phyloP scores from a whole-genome alignment of 2,329 filamentous ascomycete genomes.

The Microascus cirrosus region DNA sequence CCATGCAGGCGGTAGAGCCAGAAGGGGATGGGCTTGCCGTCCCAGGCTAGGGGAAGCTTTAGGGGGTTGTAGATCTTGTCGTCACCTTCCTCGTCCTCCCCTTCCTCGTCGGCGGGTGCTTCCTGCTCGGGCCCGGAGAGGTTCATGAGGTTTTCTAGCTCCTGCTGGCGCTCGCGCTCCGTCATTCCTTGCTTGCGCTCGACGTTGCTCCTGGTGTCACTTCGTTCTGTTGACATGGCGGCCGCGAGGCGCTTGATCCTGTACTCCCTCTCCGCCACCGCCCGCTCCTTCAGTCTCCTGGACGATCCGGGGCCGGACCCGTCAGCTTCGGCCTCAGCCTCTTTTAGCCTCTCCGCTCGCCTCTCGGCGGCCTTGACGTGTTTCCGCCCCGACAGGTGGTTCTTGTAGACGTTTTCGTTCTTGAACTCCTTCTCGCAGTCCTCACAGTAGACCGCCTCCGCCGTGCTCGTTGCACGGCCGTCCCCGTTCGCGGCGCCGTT shows the following conservation, averaged over 20 bases:
- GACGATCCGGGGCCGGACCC: conserved; percentile 21
- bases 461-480: conserved; percentile 19
- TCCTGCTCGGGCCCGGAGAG: conserved; percentile 19
- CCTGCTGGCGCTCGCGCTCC: conserved; percentile 86
- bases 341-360: conserved; percentile 33
- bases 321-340: conserved; percentile 15
- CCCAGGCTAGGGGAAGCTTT: conserved; percentile 92
- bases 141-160: conserved; percentile 74
- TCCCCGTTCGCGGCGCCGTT: conserved; percentile 16
- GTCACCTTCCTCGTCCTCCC: conserved; percentile 65
- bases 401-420: conserved; percentile 89
- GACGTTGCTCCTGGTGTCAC: conserved; percentile 86
- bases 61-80: conserved; percentile 95
- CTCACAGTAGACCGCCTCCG: conserved; percentile 72
- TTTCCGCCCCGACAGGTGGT: conserved; percentile 82
- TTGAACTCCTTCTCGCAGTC: conserved; percentile 93
- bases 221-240: conserved; percentile 75
- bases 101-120: conserved; percentile 37
- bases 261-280: conserved; percentile 80
- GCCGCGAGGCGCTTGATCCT: conserved; percentile 69
- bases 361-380: conserved; percentile 75
- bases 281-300: conserved; percentile 71
- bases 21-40: conserved; percentile 97
- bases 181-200: conserved; percentile 98
- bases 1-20: conserved; percentile 98